Evolutionary conservation across 805 yeast genomes (phyloP), one percentile per base, ranked within the genome.

Genomic region (Candida ipomoeae): DNA sequence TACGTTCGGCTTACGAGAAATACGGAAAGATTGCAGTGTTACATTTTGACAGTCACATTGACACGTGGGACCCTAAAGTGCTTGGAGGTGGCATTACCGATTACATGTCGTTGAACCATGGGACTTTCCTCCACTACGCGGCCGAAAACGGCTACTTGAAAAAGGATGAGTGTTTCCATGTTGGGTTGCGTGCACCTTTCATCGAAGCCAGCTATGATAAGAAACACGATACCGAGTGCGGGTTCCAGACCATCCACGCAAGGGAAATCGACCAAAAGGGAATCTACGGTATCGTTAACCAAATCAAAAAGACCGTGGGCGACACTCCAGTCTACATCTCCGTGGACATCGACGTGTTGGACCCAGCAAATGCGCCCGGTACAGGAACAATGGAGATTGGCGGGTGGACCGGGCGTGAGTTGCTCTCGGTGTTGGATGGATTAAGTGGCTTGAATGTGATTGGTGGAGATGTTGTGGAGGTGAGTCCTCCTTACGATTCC

Each of bases 361-460:
- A 86, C 61, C 90, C 90, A 0, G 81, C 86, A 5, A 69, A 74
- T 46, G 89, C 89, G 2, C 87, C 91, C 14, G 91, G 87, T 1
- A 85, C 92, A 0, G 94, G 94, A 8, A 86, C 94, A 3, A 79
- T 84, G 57, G 94, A 86, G 61, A 80, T 78, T 3, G 94, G 90
- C 14, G 94, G 94, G 2, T 79, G 85, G 74, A 75, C 82, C 13
- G 55, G 61, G 0, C 71, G 92, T 43, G 92, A 86, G 61, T 68
- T 85, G 34, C 74, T 84, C 53, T 68, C 75, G 6, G 65, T 85
- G 21, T 56, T 86, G 40, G 84, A 87, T 49, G 82, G 80, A 1
- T 66, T 87, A 15, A 82, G 80, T 42, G 82, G 81, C 1, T 65
- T 85, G 50, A 75, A 82, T 51, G 53, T 86, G 39, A 82, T 86